Evolutionary conservation across 116 monocot genomes (phyloP).

Genomic region (Papilionanthe hybrid): DNA sequence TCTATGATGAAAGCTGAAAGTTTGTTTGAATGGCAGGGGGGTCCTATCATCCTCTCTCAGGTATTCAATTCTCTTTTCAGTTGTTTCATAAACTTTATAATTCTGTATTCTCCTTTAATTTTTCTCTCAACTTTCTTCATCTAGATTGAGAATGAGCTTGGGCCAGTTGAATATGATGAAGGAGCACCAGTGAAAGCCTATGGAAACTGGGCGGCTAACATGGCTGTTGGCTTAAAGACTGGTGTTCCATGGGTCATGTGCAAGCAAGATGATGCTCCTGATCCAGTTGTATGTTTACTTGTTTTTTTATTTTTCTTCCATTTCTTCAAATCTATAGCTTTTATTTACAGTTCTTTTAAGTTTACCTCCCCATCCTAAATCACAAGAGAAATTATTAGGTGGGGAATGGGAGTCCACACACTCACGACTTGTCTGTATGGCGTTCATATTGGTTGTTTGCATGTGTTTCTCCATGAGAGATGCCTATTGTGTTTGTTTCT

Average conservation of each 20-base stretch:
- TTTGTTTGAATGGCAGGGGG: conserved; percentile 78
- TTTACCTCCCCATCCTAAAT: neutral
- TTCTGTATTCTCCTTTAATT: neutral
- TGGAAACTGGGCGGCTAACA: conserved; percentile 78
- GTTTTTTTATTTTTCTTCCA: neutral
- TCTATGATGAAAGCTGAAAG: conserved; percentile 86
- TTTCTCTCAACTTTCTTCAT: neutral
- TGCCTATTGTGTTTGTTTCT: no score
- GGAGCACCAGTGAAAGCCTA: conserved; percentile 60
- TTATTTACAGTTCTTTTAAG: neutral
- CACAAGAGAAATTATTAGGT: neutral
- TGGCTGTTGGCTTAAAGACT: conserved; percentile 90
- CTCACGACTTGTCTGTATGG: no score
- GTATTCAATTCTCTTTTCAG: conserved; percentile 13
- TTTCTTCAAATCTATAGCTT: neutral
- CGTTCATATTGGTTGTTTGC: no score
- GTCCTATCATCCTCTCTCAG: conserved; percentile 95
- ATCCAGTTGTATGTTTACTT: conserved; percentile 76
- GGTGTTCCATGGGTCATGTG: conserved; percentile 99
- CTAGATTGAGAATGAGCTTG: conserved; percentile 95
- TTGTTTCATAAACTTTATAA: neutral
- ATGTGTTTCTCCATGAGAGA: no score
- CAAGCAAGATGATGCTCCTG: conserved; percentile 96
- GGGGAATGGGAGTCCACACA: no score
- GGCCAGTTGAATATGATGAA: conserved; percentile 63